phyloP scores from a whole-genome alignment of 352 stramenopile species.

The Halophytophthora batemanensis region DNA sequence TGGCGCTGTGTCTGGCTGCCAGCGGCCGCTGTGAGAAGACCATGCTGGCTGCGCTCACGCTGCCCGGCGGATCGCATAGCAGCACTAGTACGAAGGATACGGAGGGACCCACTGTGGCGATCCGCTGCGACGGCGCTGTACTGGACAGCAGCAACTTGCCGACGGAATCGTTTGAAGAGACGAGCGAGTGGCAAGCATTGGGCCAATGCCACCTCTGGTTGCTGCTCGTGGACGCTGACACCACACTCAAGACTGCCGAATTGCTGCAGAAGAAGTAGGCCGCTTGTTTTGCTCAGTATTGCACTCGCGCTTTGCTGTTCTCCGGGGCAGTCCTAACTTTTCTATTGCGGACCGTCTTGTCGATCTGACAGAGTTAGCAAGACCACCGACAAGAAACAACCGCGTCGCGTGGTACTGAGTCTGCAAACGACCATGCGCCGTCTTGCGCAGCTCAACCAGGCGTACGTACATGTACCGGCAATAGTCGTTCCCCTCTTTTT shows the following conservation, averaged over 20 bases:
- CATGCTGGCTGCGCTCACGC: conserved; percentile 35
- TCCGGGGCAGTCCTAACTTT: background rate
- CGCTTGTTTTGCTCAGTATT: background rate
- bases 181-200: conserved; percentile 31
- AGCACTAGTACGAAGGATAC: background rate
- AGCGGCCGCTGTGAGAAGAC: conserved; percentile 49
- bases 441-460: conserved; percentile 48
- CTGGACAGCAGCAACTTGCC: conserved; percentile 28
- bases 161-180: conserved; percentile 35
- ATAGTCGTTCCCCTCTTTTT: background rate
- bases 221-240: conserved; percentile 49
- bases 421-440: conserved; percentile 61
- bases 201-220: conserved; percentile 59
- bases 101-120: conserved; percentile 14
- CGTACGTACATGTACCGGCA: conserved; percentile 26
- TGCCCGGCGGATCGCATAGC: conserved; percentile 1
- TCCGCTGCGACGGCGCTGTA: conserved; percentile 48
- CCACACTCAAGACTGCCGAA: conserved; percentile 31
- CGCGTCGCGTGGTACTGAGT: conserved; percentile 55
- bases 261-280: conserved; percentile 45
- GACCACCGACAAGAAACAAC: conserved; percentile 21
- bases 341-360: background rate
- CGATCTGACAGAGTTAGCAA: conserved; percentile 14
- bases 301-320: background rate
- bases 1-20: conserved; percentile 49